Conservation (phyloP, 1,139 yeast genomes). For the Taphrina flavorubra region DNA sequence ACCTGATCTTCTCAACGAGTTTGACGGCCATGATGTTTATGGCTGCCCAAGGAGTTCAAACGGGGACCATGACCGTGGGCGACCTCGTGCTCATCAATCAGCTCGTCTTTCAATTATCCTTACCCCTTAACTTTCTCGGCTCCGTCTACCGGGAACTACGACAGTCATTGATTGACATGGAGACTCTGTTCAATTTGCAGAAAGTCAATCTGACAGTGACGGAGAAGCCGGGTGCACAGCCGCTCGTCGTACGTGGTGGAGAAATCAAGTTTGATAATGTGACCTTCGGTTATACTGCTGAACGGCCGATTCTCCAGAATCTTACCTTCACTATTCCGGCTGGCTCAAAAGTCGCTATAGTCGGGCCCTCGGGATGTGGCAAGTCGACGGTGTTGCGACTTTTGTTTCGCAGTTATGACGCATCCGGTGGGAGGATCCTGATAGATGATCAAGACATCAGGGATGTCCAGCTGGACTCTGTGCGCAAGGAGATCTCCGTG, state of each 20-base stretch:
- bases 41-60: slow-evolving; percentile 94
- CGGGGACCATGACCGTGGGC: slow-evolving; percentile 86
- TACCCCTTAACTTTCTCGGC: slow-evolving; percentile 91
- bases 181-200: slow-evolving; percentile 80
- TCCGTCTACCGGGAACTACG: slow-evolving; percentile 84
- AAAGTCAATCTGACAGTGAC: slow-evolving; percentile 70
- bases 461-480: slow-evolving; percentile 72
- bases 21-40: slow-evolving; percentile 96
- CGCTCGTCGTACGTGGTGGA: slow-evolving; percentile 63
- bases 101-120: slow-evolving; percentile 90
- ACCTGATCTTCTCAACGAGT: slow-evolving; percentile 86
- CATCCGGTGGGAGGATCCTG: slow-evolving; percentile 71
- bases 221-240: slow-evolving; percentile 67
- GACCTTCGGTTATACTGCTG: slow-evolving; percentile 87
- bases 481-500: slow-evolving; percentile 78
- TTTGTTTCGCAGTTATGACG: slow-evolving; percentile 88
- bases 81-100: slow-evolving; percentile 96
- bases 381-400: slow-evolving; percentile 86
- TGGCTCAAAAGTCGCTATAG: slow-evolving; percentile 47
- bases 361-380: slow-evolving; percentile 55
- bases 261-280: slow-evolving; percentile 90
- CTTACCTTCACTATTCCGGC: slow-evolving; percentile 80
- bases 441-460: slow-evolving; percentile 89
- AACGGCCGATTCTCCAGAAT: slow-evolving; percentile 79
- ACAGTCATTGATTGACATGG: slow-evolving; percentile 92